Evolutionary conservation across 2,329 filamentous ascomycete species (phyloP).

Genomic region (Fusarium nanum): DNA sequence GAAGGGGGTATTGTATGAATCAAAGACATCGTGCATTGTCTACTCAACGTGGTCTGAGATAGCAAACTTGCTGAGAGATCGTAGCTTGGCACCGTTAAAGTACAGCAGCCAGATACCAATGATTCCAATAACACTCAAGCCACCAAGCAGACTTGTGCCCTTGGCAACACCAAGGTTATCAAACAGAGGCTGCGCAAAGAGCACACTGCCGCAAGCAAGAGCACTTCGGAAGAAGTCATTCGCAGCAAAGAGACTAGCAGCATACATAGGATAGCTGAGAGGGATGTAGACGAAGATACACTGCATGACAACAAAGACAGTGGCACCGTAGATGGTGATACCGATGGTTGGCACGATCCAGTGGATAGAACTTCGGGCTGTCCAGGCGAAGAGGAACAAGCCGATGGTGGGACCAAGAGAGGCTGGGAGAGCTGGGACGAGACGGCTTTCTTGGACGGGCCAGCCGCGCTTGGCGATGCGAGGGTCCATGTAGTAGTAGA

Average conservation of each 20-base stretch:
- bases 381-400: conserved; percentile 72
- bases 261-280: conserved; percentile 66
- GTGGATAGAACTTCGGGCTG: conserved; percentile 61
- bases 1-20: not conserved
- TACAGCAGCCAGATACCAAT: conserved; percentile 71
- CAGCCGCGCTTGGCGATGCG: conserved; percentile 62
- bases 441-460: conserved; percentile 64
- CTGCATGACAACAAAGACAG: conserved; percentile 67
- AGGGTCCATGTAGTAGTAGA: conserved; percentile 63
- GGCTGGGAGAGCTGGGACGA: conserved; percentile 66
- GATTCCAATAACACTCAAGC: conserved; percentile 64
- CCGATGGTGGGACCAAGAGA: conserved; percentile 66
- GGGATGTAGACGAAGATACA: conserved; percentile 71
- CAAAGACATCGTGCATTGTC: not conserved
- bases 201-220: conserved; percentile 68
- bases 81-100: conserved; percentile 65
- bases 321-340: conserved; percentile 64
- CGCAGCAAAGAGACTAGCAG: conserved; percentile 68
- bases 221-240: conserved; percentile 70
- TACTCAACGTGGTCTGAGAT: conserved; percentile 47
- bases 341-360: conserved; percentile 69
- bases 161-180: conserved; percentile 67
- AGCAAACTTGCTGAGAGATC: conserved; percentile 69
- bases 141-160: conserved; percentile 68
- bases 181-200: conserved; percentile 71